Evolutionary conservation across 2,329 filamentous ascomycete species (phyloP).

Genomic region (Hypoxylon sp.): DNA sequence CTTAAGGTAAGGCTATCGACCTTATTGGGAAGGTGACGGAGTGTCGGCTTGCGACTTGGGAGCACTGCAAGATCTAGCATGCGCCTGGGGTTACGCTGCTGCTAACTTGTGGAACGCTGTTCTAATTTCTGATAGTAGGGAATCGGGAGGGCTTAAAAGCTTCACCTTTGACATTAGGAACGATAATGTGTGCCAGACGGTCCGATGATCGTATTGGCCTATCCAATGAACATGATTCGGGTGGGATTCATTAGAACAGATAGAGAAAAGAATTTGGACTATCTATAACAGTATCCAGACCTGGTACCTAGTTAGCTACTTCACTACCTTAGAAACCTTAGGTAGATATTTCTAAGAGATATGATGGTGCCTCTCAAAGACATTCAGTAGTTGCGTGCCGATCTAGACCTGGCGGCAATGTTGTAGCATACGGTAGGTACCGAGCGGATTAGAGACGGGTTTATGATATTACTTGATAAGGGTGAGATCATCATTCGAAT

Average conservation of each 20-base stretch:
- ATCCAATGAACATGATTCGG: slow-evolving; percentile 12
- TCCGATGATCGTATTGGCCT: slow-evolving; percentile 12
- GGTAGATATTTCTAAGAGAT: neutral
- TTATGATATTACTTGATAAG: slow-evolving; percentile 37
- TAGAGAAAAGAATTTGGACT: slow-evolving; percentile 9
- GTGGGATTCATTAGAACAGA: slow-evolving; percentile 6
- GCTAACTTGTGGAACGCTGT: slow-evolving; percentile 27
- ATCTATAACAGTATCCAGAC: slow-evolving; percentile 13
- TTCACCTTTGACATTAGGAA: slow-evolving; percentile 23
- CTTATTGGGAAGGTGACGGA: slow-evolving; percentile 42
- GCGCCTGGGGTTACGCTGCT: slow-evolving; percentile 27
- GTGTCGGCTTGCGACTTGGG: slow-evolving; percentile 29
- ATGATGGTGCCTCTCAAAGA: slow-evolving; percentile 8
- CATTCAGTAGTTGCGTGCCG: slow-evolving; percentile 1
- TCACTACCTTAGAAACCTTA: neutral
- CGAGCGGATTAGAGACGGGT: slow-evolving; percentile 33
- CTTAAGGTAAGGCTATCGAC: slow-evolving; percentile 10
- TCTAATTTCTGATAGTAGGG: slow-evolving; percentile 34
- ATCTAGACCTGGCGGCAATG: slow-evolving; percentile 23
- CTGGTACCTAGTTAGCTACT: neutral
- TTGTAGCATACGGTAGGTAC: slow-evolving; percentile 19
- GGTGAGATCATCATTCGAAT: slow-evolving; percentile 28
- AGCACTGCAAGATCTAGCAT: slow-evolving; percentile 27
- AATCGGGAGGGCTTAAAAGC: slow-evolving; percentile 13
- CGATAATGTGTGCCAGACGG: slow-evolving; percentile 22